Evolutionary conservation across 164 flowering plant genomes (phyloP).

Genomic region (Tetracentron sinense): DNA sequence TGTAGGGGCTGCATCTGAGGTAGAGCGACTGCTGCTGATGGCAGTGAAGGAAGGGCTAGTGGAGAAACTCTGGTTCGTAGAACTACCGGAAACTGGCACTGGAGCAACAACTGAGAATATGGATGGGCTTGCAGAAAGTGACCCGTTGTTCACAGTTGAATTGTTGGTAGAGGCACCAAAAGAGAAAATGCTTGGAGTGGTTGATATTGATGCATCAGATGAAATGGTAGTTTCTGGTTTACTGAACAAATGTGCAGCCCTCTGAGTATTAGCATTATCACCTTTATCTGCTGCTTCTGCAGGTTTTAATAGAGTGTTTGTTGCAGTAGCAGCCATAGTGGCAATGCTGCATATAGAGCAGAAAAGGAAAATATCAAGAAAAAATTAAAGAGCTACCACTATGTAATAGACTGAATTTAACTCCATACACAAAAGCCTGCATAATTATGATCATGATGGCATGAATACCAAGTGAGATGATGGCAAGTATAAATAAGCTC

Average conservation of each 20-base stretch:
- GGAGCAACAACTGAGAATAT: slow-evolving; percentile 11
- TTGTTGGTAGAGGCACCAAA: slow-evolving; percentile 27
- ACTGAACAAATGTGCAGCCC: slow-evolving; percentile 13
- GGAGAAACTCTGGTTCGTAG: slow-evolving; percentile 11
- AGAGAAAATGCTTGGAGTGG: slow-evolving; percentile 25
- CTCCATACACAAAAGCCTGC: too few relatives aligned
- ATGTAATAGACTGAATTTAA: too few relatives aligned
- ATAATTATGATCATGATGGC: too few relatives aligned
- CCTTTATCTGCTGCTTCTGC: slow-evolving; percentile 31
- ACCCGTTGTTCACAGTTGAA: slow-evolving; percentile 36
- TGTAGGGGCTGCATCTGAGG: slow-evolving; percentile 28
- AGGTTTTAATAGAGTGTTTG: slow-evolving; percentile 14
- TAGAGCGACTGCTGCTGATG: slow-evolving; percentile 17
- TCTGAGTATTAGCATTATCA: slow-evolving; percentile 14
- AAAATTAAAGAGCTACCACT: too few relatives aligned
- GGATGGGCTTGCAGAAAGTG: slow-evolving; percentile 28
- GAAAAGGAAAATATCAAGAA: neutral
- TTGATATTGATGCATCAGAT: slow-evolving; percentile 23
- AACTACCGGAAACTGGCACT: slow-evolving; percentile 12
- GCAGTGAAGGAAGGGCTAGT: slow-evolving; percentile 9
- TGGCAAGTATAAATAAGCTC: too few relatives aligned
- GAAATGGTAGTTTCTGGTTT: slow-evolving; percentile 23
- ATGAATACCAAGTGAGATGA: too few relatives aligned
- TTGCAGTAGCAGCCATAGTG: slow-evolving; percentile 11
- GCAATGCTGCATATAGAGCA: slow-evolving; percentile 30